These are phyloP conservation scores for Zygosaccharomyces sapae DNA, from an alignment of 1,139 yeast species.

Conservation along the genomic window DNA sequence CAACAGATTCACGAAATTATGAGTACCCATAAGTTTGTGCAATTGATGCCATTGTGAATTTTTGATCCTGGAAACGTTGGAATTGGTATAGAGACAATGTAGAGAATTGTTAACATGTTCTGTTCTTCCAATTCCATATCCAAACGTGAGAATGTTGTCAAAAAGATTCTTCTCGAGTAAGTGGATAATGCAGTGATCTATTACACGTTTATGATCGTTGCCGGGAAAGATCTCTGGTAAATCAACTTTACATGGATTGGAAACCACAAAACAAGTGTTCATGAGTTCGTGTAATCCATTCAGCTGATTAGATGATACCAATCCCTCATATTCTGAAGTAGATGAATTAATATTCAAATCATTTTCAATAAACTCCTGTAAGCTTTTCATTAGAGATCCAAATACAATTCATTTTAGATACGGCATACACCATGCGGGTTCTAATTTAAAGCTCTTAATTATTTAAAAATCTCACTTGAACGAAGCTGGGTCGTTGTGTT, in stretches of 20 bases:
- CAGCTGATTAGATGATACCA: not conserved
- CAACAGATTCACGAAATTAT: slow-evolving; percentile 23
- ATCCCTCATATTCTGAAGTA: not conserved
- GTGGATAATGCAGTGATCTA: slow-evolving; percentile 26
- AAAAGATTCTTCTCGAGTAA: slow-evolving; percentile 13
- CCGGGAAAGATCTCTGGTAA: slow-evolving; percentile 10
- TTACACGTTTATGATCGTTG: slow-evolving; percentile 17
- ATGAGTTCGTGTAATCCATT: slow-evolving; percentile 17
- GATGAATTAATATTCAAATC: slow-evolving; percentile 6
- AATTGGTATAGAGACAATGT: slow-evolving; percentile 25
- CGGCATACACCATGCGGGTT: too few species aligned
- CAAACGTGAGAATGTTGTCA: slow-evolving; percentile 24
- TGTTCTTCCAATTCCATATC: slow-evolving; percentile 26
- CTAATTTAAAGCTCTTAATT: too few species aligned
- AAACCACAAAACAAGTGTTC: slow-evolving; percentile 13
- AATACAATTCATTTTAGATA: not conserved
- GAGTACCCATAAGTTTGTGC: slow-evolving; percentile 27
- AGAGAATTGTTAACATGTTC: slow-evolving; percentile 18
- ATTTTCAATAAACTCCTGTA: slow-evolving; percentile 8
- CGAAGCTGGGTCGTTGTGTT: too few species aligned
- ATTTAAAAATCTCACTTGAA: too few species aligned
- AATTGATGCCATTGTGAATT: slow-evolving; percentile 25
- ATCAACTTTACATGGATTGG: slow-evolving; percentile 9
- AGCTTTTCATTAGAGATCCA: slow-evolving; percentile 11
- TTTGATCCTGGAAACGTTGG: slow-evolving; percentile 22